These are phyloP conservation scores for Closterium sp. DNA, from an alignment of 139 green algal genomes.

Conservation along the genomic window DNA sequence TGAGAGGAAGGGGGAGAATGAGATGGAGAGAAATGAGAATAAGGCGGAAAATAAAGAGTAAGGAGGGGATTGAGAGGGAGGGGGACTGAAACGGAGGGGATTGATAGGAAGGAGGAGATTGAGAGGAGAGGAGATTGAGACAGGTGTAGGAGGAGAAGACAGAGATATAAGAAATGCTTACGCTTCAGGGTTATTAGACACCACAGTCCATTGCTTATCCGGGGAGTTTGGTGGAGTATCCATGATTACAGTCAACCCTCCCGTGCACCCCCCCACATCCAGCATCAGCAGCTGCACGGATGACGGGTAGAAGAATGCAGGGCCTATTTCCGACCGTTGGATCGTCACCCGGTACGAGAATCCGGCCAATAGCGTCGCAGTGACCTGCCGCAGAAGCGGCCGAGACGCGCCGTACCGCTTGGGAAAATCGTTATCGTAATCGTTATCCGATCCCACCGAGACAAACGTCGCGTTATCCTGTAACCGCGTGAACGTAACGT, in stretches of 20 bases:
- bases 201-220: not conserved
- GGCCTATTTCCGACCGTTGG: not conserved
- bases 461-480: not conserved
- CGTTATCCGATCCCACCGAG: not conserved
- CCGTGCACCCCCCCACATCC: not conserved
- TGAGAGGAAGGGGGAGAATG: too few relatives aligned
- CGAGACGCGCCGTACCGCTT: not conserved
- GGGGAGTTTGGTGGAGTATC: not conserved
- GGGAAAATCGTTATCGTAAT: not conserved
- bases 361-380: not conserved
- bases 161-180: not conserved
- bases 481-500: not conserved
- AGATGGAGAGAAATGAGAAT: too few relatives aligned
- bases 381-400: not conserved
- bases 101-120: too few relatives aligned
- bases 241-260: not conserved
- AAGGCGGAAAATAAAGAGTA: too few relatives aligned
- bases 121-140: too few relatives aligned
- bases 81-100: too few relatives aligned
- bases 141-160: too few relatives aligned
- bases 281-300: not conserved
- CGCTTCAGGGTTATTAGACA: not conserved
- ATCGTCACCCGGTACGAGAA: not conserved
- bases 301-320: not conserved
- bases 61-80: too few relatives aligned